These are phyloP conservation scores for Sporormia fimetaria DNA, from an alignment of 495 filamentous ascomycete genomes.

Conservation along the genomic window DNA sequence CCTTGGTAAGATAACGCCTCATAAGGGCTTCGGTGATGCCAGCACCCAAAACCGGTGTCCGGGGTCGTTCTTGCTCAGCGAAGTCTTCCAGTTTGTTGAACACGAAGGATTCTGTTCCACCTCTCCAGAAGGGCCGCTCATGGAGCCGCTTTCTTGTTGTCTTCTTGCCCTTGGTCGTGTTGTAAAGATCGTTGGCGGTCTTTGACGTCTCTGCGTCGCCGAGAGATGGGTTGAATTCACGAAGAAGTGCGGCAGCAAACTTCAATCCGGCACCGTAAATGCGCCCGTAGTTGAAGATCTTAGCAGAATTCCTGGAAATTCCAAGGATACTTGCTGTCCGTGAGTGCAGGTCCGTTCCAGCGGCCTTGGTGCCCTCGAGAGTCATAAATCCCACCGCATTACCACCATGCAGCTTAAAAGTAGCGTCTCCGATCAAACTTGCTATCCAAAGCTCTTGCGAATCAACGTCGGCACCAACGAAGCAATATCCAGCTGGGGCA, in stretches of 20 bases:
- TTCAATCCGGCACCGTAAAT: slow-evolving; percentile 95
- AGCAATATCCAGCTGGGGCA: slow-evolving; percentile 78
- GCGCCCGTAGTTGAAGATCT: slow-evolving; percentile 96
- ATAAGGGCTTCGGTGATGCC: slow-evolving; percentile 94
- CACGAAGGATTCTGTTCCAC: slow-evolving; percentile 91
- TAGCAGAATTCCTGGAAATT: slow-evolving; percentile 88
- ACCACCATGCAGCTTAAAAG: slow-evolving; percentile 86
- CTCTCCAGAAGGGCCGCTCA: slow-evolving; percentile 80
- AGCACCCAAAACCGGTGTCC: slow-evolving; percentile 87
- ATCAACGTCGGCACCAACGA: slow-evolving; percentile 96
- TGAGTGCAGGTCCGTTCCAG: slow-evolving; percentile 90
- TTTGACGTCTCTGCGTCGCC: slow-evolving; percentile 63
- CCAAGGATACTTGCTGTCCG: slow-evolving; percentile 84
- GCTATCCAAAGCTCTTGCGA: slow-evolving; percentile 99
- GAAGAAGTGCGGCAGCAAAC: slow-evolving; percentile 78
- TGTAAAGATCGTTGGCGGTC: slow-evolving; percentile 71
- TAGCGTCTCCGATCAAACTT: slow-evolving; percentile 84
- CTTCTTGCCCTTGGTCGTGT: slow-evolving; percentile 78
- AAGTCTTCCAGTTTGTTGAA: slow-evolving; percentile 98
- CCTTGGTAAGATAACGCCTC: slow-evolving; percentile 73
- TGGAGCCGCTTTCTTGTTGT: slow-evolving; percentile 55
- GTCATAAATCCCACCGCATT: slow-evolving; percentile 99
- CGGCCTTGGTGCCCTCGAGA: slow-evolving; percentile 84
- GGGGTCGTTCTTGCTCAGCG: slow-evolving; percentile 81
- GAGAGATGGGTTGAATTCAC: slow-evolving; percentile 82